phyloP scores from a whole-genome alignment of 495 filamentous ascomycete genomes.

The Podospora pseudocomata region DNA sequence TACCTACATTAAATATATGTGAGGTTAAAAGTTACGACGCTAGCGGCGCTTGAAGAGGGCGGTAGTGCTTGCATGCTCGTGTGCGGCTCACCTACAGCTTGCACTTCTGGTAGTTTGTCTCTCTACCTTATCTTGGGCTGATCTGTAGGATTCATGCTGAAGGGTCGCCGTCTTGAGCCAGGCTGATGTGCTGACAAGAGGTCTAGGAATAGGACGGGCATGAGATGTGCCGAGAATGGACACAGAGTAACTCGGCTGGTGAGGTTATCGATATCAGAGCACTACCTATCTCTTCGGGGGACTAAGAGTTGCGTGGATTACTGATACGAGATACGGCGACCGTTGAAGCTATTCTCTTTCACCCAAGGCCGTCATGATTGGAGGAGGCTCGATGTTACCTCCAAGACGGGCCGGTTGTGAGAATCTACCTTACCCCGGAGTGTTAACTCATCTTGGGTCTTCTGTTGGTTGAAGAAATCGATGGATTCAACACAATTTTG shows the following conservation, averaged over 20 bases:
- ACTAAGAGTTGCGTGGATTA: neutral
- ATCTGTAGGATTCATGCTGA: neutral
- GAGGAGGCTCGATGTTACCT: neutral
- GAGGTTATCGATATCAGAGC: neutral
- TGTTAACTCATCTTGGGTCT: neutral
- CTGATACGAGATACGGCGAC: neutral
- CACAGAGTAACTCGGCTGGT: neutral
- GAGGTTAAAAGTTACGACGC: neutral
- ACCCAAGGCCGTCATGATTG: neutral
- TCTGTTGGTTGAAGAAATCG: neutral
- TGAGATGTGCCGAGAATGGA: neutral
- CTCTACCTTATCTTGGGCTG: too few relatives aligned
- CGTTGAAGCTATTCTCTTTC: neutral
- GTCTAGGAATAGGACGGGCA: neutral
- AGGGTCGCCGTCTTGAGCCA: neutral
- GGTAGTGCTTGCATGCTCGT: neutral
- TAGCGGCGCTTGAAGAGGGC: neutral
- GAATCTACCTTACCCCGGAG: neutral
- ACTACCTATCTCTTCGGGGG: neutral
- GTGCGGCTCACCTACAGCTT: neutral
- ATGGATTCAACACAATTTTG: neutral
- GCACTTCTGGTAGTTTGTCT: neutral
- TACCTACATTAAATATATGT: neutral
- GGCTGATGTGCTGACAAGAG: neutral
- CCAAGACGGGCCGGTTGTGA: neutral